Evolutionary conservation across 345 rosid species (phyloP).

Genomic region (Arabis alpina): DNA sequence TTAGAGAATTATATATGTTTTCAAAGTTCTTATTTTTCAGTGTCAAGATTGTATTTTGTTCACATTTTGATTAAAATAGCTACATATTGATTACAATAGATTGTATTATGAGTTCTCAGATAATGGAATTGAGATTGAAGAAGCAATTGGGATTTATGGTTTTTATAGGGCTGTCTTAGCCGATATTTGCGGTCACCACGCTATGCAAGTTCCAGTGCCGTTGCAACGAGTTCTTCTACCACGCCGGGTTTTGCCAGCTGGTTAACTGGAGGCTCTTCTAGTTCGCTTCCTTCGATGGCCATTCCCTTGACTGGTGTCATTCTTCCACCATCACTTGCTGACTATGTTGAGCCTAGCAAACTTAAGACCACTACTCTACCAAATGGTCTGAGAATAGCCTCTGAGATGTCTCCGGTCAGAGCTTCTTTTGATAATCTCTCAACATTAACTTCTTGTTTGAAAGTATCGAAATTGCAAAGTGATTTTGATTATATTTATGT

Average conservation of each 20-base stretch:
- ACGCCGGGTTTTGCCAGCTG: constrained; percentile 63
- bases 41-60: neutral
- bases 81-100: no score
- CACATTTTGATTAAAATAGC: constrained; percentile 9
- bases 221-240: constrained; percentile 54
- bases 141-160: neutral
- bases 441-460: neutral
- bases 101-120: neutral
- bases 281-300: constrained; percentile 54
- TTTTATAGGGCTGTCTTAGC: constrained; percentile 37
- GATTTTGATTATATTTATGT: constrained; percentile 31
- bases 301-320: constrained; percentile 65
- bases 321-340: constrained; percentile 70
- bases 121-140: no score
- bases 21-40: constrained; percentile 3
- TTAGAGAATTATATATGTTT: neutral
- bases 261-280: constrained; percentile 60
- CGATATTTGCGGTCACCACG: constrained; percentile 36
- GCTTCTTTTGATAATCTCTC: neutral
- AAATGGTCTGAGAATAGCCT: constrained; percentile 63
- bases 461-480: constrained; percentile 7
- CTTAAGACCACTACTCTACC: constrained; percentile 64
- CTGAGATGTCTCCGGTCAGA: constrained; percentile 61
- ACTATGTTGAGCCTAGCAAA: constrained; percentile 65
- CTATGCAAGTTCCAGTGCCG: constrained; percentile 63